Base-by-base conservation (phyloP, 768 basidiomycete genomes). In the Termitomyces sp. region DNA sequence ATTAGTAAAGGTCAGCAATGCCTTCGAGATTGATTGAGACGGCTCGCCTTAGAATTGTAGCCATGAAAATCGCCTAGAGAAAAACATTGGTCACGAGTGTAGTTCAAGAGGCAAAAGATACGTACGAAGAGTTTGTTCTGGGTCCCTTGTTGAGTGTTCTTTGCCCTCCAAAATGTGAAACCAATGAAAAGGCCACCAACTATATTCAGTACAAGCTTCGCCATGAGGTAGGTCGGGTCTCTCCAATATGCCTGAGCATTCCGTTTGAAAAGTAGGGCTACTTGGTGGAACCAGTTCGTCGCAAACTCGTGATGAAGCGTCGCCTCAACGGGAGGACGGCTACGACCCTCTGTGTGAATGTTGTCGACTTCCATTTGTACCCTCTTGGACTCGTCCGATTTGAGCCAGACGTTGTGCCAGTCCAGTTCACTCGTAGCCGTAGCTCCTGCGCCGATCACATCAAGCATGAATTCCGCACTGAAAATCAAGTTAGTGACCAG, bases 361-460 rank as follows among this genome's bases (percentile, higher is more conserved):
- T 50, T 60, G 0, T 81, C 75, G 35, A 88, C 76, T 48, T 83
- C 78, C 0, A 66, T 60, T 50, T 76, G 69, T 4, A 79, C 49
- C 0, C 62, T 65, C n/a, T 51, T 61, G 0, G 76, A 67, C 65
- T 89, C 84, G 0, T 76, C 73, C 0, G 86, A 83, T 6, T 79
- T 69, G 20, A 70, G 67, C 89, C 89, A 92, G n/a, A 81, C 70
- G 7, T 70, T 63, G 51, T 75, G 69, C 90, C 90, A 92, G 61
- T 91, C 79, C 28, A 72, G 72, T 15, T 65, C 64, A 57, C 79
- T 84, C 16, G 79, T 76, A 1, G 86, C 83, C 1, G 87, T 86
- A 1, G 85, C 84, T 3, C 90, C 90, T 33, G 90, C 89, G 18
- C 90, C 90, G 59, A 91, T 91, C 49, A 85, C 88, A 32, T 88